Conservation (phyloP, 768 basidiomycete species). For the Tricholoma matsutake region DNA sequence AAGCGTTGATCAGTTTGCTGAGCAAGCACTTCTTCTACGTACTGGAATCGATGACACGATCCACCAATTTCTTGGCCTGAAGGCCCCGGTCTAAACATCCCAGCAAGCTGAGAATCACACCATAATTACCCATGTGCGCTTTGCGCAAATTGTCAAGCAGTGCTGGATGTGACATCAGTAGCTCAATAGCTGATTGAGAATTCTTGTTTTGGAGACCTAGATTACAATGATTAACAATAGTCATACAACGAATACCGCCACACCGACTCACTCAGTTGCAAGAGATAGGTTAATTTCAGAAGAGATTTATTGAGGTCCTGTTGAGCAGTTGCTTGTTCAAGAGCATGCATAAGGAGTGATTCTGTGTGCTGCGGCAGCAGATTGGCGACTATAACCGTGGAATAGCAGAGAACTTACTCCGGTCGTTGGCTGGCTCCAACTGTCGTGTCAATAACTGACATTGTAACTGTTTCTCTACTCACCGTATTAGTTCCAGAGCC, state of each 20-base stretch:
- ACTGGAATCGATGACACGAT: conserved; percentile 81
- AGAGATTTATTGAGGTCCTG: conserved; percentile 77
- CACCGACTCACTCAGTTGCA: conserved; percentile 65
- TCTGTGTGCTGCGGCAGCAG: conserved; percentile 44
- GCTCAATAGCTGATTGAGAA: conserved; percentile 77
- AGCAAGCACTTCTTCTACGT: conserved; percentile 16
- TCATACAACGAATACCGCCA: neutral
- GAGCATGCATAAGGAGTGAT: conserved; percentile 53
- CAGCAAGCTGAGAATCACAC: conserved; percentile 84
- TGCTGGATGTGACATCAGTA: conserved; percentile 76
- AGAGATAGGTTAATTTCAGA: conserved; percentile 71
- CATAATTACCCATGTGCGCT: conserved; percentile 90
- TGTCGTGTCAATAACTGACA: neutral
- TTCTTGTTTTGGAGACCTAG: conserved; percentile 62
- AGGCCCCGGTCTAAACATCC: conserved; percentile 90
- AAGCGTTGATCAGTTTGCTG: neutral
- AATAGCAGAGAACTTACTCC: conserved; percentile 13
- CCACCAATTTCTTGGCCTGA: conserved; percentile 85
- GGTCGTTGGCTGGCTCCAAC: conserved; percentile 18
- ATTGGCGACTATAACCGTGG: neutral
- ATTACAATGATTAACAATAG: neutral
- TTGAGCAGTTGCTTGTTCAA: conserved; percentile 77
- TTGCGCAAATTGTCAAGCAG: conserved; percentile 85
- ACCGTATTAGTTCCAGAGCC: conserved; percentile 51
- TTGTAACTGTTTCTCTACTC: conserved; percentile 6